Evolutionary conservation across 257 asterid genomes (phyloP), one percentile per base, ranked within the genome.

Genomic region (Verbena officinalis): DNA sequence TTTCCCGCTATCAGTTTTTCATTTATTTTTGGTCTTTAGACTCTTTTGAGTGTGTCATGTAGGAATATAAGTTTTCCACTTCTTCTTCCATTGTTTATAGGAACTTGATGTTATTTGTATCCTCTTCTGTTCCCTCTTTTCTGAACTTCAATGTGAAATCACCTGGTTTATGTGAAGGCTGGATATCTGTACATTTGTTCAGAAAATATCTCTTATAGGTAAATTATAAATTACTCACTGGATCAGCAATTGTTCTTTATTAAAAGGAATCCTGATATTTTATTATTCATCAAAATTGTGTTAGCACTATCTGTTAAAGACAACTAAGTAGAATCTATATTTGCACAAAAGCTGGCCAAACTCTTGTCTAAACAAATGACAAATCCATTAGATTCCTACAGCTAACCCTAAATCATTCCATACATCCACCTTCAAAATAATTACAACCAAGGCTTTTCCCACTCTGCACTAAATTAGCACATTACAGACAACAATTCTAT

Each of bases 31-130:
- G 13, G 65, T 24, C 57, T 13, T 46, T 48, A 45, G 59, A 22
- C 42, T 21, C 46, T 23, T 17, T n/a, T 3, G 54, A 58, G 48
- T 46, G 66, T 33, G 43, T 49, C 24, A 40, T 5, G 4, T 69
- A 30, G 56, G 20, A 21, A 13, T 66, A 57, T 44, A 16, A 19
- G 8, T 66, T 50, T 49, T 7, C 57, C 4, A 22, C 16, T 4
- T 51, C 19, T 21, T 19, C 16, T 46, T 19, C 16, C 5, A 15
- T 7, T 11, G 33, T 62, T 19, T 31, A 31, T 40, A 43, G 4
- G 19, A 36, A 48, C 43, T 22, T 11, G 8, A 44, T n/a, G n/a
- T n/a, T 44, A 16, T 44, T 44, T 17, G 6, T 3, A 14, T 33
- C 39, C 19, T 44, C 30, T 30, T 10, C 31, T 33, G 27, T 10